A percentile compares a stretch with the other conserved stretches of the same genome.
Conservation (phyloP, 148 eudicot genomes). For the Dysphania ambrosioides region DNA sequence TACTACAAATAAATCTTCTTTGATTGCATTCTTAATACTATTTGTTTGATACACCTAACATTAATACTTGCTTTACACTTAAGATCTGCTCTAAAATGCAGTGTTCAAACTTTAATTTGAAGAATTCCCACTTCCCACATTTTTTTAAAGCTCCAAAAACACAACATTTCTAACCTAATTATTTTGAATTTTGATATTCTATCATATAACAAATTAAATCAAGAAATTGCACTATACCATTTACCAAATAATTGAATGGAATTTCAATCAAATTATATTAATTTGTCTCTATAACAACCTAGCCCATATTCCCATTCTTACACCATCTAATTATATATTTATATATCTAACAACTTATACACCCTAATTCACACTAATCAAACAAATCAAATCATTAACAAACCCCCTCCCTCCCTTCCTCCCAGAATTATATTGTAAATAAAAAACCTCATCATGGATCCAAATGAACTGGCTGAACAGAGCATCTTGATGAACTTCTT, state of each 20-base stretch:
- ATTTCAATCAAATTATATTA: slow-evolving; percentile 24
- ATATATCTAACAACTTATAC: slow-evolving; percentile 12
- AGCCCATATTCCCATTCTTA: slow-evolving; percentile 1
- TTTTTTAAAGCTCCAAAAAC: not conserved
- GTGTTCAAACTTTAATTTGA: no score
- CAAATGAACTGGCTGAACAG: slow-evolving; percentile 51
- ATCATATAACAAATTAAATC: no score
- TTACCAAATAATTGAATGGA: not conserved
- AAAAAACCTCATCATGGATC: slow-evolving; percentile 38
- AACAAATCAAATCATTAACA: not conserved
- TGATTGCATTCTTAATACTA: no score
- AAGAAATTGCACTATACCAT: not conserved
- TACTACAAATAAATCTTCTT: no score
- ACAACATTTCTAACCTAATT: no score
- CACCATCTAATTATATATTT: slow-evolving; percentile 12
- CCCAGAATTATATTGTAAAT: not conserved
- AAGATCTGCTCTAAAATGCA: no score
- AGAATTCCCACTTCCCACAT: no score
- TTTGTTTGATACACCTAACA: no score
- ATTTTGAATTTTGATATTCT: no score
- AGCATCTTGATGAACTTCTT: slow-evolving; percentile 51
- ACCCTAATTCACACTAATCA: slow-evolving; percentile 17
- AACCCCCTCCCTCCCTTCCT: not conserved
- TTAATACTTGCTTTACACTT: no score
- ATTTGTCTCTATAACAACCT: slow-evolving; percentile 12